Percentiles rank a stretch among this genome's conserved stretches.
Evolutionary conservation across 352 stramenopile species (phyloP).

Genomic region (Globisporangium perplexum): DNA sequence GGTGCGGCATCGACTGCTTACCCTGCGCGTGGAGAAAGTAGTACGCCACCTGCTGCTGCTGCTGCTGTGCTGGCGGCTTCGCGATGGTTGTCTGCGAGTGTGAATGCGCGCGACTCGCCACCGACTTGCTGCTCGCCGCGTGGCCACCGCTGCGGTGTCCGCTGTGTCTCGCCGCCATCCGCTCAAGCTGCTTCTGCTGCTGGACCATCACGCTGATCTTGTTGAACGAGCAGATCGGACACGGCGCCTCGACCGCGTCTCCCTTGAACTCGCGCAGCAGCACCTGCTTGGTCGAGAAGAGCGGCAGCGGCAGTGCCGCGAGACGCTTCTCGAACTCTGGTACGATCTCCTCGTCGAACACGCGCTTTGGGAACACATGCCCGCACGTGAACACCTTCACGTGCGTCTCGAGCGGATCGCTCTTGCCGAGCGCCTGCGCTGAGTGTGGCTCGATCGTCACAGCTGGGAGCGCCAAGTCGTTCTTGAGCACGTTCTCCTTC

Average conservation of each 20-base stretch:
- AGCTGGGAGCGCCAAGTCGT: conserved; percentile 43
- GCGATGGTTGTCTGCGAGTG: neutral
- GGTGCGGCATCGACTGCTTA: neutral
- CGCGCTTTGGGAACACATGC: conserved; percentile 78
- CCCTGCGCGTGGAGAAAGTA: conserved; percentile 56
- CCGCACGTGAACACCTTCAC: conserved; percentile 82
- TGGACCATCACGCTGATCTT: conserved; percentile 62
- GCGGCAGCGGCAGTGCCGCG: conserved; percentile 43
- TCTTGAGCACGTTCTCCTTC: conserved; percentile 72
- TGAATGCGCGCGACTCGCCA: neutral
- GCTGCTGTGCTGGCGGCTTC: neutral
- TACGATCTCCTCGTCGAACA: conserved; percentile 83
- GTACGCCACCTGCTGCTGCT: conserved; percentile 12
- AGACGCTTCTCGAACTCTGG: conserved; percentile 81
- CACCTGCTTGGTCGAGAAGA: conserved; percentile 62
- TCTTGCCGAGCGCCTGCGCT: conserved; percentile 64
- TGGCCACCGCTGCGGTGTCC: neutral
- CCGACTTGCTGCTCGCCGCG: neutral
- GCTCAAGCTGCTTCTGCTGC: conserved; percentile 18
- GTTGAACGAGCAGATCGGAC: conserved; percentile 78
- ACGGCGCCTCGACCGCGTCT: conserved; percentile 59
- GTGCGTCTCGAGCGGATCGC: conserved; percentile 81
- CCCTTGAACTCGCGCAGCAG: conserved; percentile 64
- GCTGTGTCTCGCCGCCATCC: neutral
- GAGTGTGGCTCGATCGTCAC: conserved; percentile 63